Evolutionary conservation across 345 rosid species (phyloP).

Genomic region (Cochlearia excelsa): DNA sequence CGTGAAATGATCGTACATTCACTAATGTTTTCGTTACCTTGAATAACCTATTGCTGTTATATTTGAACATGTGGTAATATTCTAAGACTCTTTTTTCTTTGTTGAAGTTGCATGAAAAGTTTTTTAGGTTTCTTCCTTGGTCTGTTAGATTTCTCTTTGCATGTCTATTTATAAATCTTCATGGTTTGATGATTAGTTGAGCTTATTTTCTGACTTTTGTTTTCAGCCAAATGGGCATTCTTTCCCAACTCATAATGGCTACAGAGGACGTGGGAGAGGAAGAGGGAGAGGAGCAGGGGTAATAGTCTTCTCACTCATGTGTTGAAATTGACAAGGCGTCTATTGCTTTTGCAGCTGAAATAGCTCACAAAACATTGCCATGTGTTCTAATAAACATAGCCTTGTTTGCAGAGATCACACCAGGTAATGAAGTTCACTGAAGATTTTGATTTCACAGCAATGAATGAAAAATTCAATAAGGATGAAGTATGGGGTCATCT

Average conservation of each 20-base stretch:
- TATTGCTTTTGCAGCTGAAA: background rate
- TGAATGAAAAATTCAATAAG: constrained; percentile 95
- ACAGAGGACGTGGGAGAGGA: constrained; percentile 76
- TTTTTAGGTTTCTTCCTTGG: background rate
- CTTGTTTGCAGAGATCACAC: constrained; percentile 42
- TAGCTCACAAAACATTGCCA: background rate
- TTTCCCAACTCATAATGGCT: constrained; percentile 49
- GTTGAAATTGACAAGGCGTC: constrained; percentile 7
- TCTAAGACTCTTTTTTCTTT: background rate
- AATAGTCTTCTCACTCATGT: constrained; percentile 28
- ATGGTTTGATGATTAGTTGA: constrained; percentile 20
- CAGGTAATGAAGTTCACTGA: constrained; percentile 69
- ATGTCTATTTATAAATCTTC: background rate
- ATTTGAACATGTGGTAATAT: background rate
- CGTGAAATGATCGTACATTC: no score
- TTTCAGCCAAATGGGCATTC: constrained; percentile 65
- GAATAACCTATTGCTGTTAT: background rate
- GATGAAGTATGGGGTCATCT: constrained; percentile 97
- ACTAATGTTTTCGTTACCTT: background rate
- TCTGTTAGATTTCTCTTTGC: constrained; percentile 4
- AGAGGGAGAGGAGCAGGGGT: constrained; percentile 94
- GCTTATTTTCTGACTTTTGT: constrained; percentile 4
- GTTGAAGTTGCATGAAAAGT: background rate
- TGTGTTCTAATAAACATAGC: constrained; percentile 11
- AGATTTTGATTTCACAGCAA: constrained; percentile 87